These are phyloP conservation scores for Phyllosticta ampelicida DNA, from an alignment of 2,329 filamentous ascomycete genomes.

Conservation along the genomic window DNA sequence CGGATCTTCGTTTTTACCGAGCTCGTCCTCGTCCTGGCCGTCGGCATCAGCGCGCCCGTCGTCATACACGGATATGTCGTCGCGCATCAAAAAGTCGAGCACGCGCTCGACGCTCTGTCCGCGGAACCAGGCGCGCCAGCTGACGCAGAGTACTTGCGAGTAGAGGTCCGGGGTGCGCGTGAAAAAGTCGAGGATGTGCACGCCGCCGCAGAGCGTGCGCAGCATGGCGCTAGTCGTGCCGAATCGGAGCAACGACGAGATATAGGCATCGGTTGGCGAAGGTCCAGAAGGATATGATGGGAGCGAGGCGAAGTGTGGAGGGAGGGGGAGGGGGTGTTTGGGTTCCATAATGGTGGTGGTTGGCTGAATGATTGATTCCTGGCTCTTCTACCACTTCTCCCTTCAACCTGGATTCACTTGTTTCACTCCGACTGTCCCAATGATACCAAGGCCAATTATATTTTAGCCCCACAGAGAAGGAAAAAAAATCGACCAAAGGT, in stretches of 20 bases:
- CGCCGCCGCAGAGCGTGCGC: conserved; percentile 86
- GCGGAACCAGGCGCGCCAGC: conserved; percentile 71
- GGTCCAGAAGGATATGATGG: conserved; percentile 28
- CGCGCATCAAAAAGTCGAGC: conserved; percentile 69
- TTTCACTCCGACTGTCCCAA: background rate
- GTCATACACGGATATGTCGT: conserved; percentile 48
- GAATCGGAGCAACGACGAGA: conserved; percentile 68
- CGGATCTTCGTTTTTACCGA: background rate
- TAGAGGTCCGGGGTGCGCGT: conserved; percentile 78
- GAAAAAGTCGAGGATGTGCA: conserved; percentile 95
- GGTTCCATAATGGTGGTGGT: conserved; percentile 33
- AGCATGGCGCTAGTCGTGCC: conserved; percentile 64
- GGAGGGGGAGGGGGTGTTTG: conserved; percentile 52
- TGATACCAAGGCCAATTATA: background rate
- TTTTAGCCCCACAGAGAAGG: background rate
- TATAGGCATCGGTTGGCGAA: conserved; percentile 55
- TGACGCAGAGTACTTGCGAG: conserved; percentile 58
- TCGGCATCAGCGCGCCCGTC: background rate
- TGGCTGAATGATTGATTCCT: background rate
- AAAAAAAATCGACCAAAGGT: background rate
- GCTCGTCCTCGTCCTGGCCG: conserved; percentile 6
- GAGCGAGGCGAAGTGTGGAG: conserved; percentile 55
- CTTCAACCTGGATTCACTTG: background rate
- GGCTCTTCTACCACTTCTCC: background rate
- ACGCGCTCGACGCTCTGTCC: conserved; percentile 55